Conservation (phyloP, 768 basidiomycete genomes). For the Agrocybe chaxingu region DNA sequence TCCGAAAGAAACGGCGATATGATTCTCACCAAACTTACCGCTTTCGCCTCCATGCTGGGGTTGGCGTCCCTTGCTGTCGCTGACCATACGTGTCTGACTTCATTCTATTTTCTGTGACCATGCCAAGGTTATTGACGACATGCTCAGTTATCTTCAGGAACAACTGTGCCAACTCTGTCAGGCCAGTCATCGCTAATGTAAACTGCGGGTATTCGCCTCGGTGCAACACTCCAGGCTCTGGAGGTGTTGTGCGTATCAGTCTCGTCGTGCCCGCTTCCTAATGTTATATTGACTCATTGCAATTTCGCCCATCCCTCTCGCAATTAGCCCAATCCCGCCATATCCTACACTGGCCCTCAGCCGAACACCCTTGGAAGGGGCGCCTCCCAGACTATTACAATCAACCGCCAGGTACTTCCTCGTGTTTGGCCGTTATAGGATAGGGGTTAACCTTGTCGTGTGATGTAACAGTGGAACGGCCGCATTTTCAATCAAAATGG, state of each 20-base stretch:
- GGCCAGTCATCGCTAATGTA: conserved; percentile 32
- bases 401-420: conserved; percentile 24
- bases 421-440: neutral
- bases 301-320: neutral
- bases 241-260: conserved; percentile 23
- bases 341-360: conserved; percentile 32
- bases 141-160: conserved; percentile 31
- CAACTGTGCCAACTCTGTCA: conserved; percentile 26
- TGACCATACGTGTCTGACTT: conserved; percentile 19
- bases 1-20: too few species aligned
- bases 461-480: conserved; percentile 33
- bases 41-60: neutral
- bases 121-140: neutral
- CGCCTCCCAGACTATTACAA: conserved; percentile 23
- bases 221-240: conserved; percentile 30
- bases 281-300: neutral
- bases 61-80: conserved; percentile 9
- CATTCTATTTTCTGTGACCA: neutral
- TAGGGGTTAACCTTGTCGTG: too few species aligned
- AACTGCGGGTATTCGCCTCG: conserved; percentile 41
- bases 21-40: conserved; percentile 1
- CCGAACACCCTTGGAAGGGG: conserved; percentile 25
- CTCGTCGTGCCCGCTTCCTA: too few species aligned
- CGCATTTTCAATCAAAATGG: conserved; percentile 37
- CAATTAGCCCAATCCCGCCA: conserved; percentile 26